Conservation (phyloP, 2,329 filamentous ascomycete genomes). For the Xylaria arbuscula region DNA sequence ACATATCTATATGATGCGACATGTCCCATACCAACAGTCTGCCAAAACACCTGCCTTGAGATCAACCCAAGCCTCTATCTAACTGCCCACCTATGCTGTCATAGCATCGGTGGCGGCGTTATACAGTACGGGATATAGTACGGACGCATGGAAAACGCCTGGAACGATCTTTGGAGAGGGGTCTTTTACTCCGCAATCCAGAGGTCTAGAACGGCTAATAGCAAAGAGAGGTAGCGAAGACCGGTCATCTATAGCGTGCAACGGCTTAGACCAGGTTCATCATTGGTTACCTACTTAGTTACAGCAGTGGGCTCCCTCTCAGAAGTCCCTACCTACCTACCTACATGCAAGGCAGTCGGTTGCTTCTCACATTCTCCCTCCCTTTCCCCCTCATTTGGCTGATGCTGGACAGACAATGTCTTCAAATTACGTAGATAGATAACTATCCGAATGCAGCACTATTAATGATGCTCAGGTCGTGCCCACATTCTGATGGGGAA, state of each 20-base stretch:
- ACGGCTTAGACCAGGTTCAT: conserved; percentile 10
- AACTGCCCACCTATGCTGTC: neutral
- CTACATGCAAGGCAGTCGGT: neutral
- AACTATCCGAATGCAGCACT: neutral
- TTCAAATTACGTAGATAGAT: neutral
- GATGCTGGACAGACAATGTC: neutral
- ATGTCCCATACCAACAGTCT: neutral
- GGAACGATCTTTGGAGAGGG: conserved; percentile 16
- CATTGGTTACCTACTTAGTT: neutral
- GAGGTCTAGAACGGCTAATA: conserved; percentile 22
- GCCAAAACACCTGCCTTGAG: neutral
- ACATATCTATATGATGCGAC: too few species aligned
- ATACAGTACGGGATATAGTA: conserved; percentile 23
- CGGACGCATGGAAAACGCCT: conserved; percentile 11
- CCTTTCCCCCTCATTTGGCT: neutral
- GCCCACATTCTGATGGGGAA: conserved; percentile 1
- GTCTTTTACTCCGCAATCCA: conserved; percentile 26
- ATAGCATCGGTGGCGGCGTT: conserved; percentile 2
- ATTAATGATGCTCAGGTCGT: neutral
- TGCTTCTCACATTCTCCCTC: neutral
- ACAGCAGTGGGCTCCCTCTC: neutral
- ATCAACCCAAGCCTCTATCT: neutral
- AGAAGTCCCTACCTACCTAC: too few species aligned
- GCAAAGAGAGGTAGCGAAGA: conserved; percentile 6
- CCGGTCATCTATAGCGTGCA: conserved; percentile 7